These are phyloP conservation scores for Tylopilus sp. DNA, from an alignment of 1,284 basidiomycete genomes.

Conservation along the genomic window DNA sequence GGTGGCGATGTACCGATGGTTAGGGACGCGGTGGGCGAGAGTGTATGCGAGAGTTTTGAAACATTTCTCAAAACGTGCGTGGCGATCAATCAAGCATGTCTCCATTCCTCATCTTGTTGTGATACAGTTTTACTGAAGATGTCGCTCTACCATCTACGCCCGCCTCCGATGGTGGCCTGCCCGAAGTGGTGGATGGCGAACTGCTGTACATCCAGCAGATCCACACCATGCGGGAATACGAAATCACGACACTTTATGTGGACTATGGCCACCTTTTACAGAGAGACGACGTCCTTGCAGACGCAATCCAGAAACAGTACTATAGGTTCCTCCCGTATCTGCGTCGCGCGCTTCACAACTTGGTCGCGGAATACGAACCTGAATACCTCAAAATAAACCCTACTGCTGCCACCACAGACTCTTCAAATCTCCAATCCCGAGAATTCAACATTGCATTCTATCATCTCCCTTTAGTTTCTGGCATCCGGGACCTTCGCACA, in stretches of 20 bases:
- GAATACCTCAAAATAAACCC: constrained; percentile 92
- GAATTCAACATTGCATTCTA: constrained; percentile 97
- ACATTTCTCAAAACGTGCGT: constrained; percentile 85
- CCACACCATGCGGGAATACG: constrained; percentile 87
- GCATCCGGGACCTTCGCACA: constrained; percentile 92
- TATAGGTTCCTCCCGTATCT: constrained; percentile 96
- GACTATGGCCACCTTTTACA: constrained; percentile 90
- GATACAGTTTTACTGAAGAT: constrained; percentile 72
- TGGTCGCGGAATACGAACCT: constrained; percentile 85
- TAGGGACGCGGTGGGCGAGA: constrained; percentile 89
- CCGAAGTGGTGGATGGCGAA: constrained; percentile 56
- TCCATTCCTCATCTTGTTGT: constrained; percentile 3
- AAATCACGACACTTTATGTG: constrained; percentile 93
- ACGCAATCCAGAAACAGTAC: constrained; percentile 91
- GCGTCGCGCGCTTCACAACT: constrained; percentile 82
- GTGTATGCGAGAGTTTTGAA: constrained; percentile 86
- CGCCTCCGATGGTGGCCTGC: constrained; percentile 57
- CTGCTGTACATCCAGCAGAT: constrained; percentile 88
- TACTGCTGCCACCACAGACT: constrained; percentile 68
- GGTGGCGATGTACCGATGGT: constrained; percentile 76
- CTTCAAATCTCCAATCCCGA: constrained; percentile 82
- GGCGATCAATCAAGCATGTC: constrained; percentile 4
- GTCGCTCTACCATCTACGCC: constrained; percentile 72
- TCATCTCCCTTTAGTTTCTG: constrained; percentile 88
- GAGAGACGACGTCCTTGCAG: constrained; percentile 86